Conservation (phyloP, 2,329 filamentous ascomycete species). For the Fusarium sp. region DNA sequence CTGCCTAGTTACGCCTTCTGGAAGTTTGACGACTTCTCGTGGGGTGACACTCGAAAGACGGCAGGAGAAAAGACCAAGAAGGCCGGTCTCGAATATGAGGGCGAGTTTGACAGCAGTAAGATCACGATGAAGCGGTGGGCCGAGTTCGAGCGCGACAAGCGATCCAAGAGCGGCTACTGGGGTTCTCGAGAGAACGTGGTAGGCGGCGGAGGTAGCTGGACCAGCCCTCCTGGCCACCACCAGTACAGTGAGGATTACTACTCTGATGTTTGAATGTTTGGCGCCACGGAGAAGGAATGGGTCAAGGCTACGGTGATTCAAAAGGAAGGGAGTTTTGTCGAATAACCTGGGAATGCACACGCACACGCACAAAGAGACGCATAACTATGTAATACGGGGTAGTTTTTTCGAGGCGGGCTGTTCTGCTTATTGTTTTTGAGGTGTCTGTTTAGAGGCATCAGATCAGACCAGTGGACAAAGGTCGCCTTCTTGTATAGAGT, state of each 20-base stretch:
- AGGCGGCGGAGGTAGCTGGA: slow-evolving; percentile 54
- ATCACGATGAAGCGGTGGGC: slow-evolving; percentile 99
- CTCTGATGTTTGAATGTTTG: slow-evolving; percentile 57
- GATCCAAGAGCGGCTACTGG: slow-evolving; percentile 63
- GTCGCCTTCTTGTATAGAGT: slow-evolving; percentile 38
- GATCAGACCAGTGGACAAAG: slow-evolving; percentile 12
- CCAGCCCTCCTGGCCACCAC: slow-evolving; percentile 54
- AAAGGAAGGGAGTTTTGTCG: slow-evolving; percentile 35
- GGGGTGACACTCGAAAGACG: slow-evolving; percentile 98
- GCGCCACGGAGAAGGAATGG: slow-evolving; percentile 22
- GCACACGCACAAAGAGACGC: slow-evolving; percentile 29
- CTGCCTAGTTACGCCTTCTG: slow-evolving; percentile 95
- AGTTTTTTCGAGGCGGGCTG: slow-evolving; percentile 20
- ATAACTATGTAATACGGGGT: slow-evolving; percentile 38
- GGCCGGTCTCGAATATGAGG: slow-evolving; percentile 86
- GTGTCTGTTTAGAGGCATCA: slow-evolving; percentile 5
- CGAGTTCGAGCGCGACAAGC: slow-evolving; percentile 84
- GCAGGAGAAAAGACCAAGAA: slow-evolving; percentile 90
- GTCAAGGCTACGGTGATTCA: slow-evolving; percentile 30
- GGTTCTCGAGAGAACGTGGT: slow-evolving; percentile 62
- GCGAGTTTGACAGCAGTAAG: slow-evolving; percentile 97
- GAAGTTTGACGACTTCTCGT: slow-evolving; percentile 99
- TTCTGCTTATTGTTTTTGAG: slow-evolving; percentile 34
- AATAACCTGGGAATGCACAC: slow-evolving; percentile 25
- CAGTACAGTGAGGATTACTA: slow-evolving; percentile 67